Base-by-base conservation (phyloP, 352 stramenopile genomes). In the Pythium phragmiticola region DNA sequence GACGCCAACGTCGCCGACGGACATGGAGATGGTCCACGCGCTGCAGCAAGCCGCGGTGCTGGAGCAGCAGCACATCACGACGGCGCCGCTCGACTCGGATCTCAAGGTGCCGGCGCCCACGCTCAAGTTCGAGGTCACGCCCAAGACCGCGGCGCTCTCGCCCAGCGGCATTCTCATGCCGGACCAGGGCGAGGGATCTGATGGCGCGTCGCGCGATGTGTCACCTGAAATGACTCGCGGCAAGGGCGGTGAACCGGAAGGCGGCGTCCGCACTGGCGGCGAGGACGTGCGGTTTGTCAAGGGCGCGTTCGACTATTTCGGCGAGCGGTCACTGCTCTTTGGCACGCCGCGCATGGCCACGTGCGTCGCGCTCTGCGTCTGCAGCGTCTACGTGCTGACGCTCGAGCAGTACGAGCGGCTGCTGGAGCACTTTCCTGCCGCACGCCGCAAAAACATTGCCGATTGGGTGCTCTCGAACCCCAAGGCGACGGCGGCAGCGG, bases 291-390 rank as follows among this genome's bases (percentile, higher is more conserved):
- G 84, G 68, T 82, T 88, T 58, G 76, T 90, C 58, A 90, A 90
- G 56, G 81, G 79, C 2, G 76, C 79, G 46, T 89, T 85, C 63
- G 83, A 92, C 65, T 89, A 84, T 66, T 90, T 92, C 55, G 83
- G 83, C 41, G 83, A 92, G 69, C 77, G 76, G 43, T 90, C 79
- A 41, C 68, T 92, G 56, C 72, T 92, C 11, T 88, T 89, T 46
- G 82, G 80, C 26, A 90, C 78, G 14, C 81, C 83, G 14, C 78
- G 81, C 26, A 88, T 80, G 49, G 81, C 78, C 48, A 90, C 79
- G 50, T 90, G 81, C 59, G 68, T 84, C 39, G 79, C 83, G 26
- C 61, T 89, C 5, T 90, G 81, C 50, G 77, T 88, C n/a, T 90
- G 79, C 43, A 85, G 77, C 63, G 60, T 92, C 48, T 90, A 88